These are phyloP conservation scores for Brassica juncea DNA, from an alignment of 345 rosid species.

Conservation along the genomic window DNA sequence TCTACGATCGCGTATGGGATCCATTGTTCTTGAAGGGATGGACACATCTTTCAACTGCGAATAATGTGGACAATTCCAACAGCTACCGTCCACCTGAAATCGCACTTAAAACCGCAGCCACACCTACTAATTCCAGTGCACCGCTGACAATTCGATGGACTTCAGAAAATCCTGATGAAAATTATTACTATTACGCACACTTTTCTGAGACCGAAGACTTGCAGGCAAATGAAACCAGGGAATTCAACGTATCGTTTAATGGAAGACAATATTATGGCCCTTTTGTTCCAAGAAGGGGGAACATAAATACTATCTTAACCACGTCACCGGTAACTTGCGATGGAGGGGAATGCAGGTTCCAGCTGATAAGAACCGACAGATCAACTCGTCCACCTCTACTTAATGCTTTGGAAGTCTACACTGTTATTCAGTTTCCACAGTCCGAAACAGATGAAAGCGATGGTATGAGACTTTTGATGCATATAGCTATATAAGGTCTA, in stretches of 20 bases:
- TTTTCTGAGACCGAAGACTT: conserved; percentile 24
- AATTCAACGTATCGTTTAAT: neutral
- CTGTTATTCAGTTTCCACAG: conserved; percentile 14
- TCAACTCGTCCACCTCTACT: conserved; percentile 43
- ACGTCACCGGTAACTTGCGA: neutral
- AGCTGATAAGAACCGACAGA: conserved; percentile 15
- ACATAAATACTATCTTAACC: neutral
- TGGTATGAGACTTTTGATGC: conserved; percentile 20
- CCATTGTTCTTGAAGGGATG: neutral
- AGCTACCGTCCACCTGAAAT: conserved; percentile 19
- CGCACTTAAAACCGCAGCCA: conserved; percentile 17
- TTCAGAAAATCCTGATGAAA: neutral
- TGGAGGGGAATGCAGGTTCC: neutral
- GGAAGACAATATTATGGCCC: neutral
- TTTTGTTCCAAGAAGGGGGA: neutral
- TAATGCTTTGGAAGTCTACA: conserved; percentile 37
- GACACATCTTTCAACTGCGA: neutral
- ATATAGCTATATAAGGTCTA: neutral
- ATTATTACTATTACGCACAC: conserved; percentile 11
- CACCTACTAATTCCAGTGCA: neutral
- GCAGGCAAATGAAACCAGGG: conserved; percentile 11
- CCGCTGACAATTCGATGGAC: conserved; percentile 17
- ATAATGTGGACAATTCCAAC: neutral
- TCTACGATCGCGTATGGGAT: neutral
- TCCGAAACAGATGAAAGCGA: conserved; percentile 31